Conservation (phyloP, 148 eudicot genomes). For the Arbutus unedo region DNA sequence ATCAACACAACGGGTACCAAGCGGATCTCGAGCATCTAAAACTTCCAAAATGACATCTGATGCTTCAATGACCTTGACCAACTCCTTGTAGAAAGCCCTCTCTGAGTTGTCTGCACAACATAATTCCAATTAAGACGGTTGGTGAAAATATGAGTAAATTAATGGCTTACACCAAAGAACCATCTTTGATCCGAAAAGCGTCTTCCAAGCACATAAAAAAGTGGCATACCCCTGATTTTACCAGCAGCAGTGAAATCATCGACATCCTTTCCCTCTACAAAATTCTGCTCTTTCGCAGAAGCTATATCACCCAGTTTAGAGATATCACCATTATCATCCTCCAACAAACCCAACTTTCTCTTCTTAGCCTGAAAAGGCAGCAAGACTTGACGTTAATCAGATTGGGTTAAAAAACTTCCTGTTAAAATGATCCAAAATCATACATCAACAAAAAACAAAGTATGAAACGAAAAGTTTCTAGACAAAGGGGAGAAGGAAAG, state of each 20-base stretch:
- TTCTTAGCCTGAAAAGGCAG: slow-evolving; percentile 51
- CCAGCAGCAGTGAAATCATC: slow-evolving; percentile 25
- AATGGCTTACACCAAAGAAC: not conserved
- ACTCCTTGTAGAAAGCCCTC: slow-evolving; percentile 88
- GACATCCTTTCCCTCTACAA: slow-evolving; percentile 30
- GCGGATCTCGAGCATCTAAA: slow-evolving; percentile 97
- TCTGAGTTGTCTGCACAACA: slow-evolving; percentile 66
- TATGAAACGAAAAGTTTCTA: not conserved
- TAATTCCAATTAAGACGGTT: slow-evolving; percentile 9
- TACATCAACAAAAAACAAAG: not conserved
- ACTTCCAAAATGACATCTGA: slow-evolving; percentile 97
- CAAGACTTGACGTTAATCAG: not conserved
- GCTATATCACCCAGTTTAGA: slow-evolving; percentile 27
- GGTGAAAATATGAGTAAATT: not conserved
- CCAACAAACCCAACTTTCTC: slow-evolving; percentile 75
- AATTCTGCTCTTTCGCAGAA: slow-evolving; percentile 25
- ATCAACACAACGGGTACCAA: slow-evolving; percentile 85
- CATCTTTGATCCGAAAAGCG: not conserved
- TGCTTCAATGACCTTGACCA: slow-evolving; percentile 85
- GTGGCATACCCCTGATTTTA: slow-evolving; percentile 51
- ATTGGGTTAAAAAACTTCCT: not conserved
- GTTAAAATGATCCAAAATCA: not conserved
- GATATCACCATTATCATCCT: slow-evolving; percentile 42
- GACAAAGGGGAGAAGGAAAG: not conserved
- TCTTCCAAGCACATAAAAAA: not conserved